phyloP scores from a whole-genome alignment of 2,329 filamentous ascomycete species.

The Aspergillus neotritici region DNA sequence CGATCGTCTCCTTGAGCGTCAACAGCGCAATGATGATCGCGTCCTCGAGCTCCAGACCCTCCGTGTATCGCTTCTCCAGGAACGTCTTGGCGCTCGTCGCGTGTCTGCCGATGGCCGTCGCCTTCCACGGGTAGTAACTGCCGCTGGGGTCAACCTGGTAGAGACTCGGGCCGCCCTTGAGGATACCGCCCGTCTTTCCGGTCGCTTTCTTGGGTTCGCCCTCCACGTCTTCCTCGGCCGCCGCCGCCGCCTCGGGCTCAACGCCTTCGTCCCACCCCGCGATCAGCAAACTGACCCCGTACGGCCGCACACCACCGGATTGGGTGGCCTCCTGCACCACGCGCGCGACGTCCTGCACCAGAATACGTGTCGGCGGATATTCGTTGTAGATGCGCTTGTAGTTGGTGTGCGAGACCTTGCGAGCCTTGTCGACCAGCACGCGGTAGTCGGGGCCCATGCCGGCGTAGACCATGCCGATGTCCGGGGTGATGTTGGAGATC shows the following conservation, averaged over 20 bases:
- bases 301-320: constrained; percentile 92
- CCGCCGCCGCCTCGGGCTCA: constrained; percentile 70
- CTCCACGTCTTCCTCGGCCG: constrained; percentile 50
- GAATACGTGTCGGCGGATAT: constrained; percentile 98
- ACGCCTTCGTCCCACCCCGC: constrained; percentile 98
- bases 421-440: constrained; percentile 93
- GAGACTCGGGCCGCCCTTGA: constrained; percentile 93
- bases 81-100: constrained; percentile 98
- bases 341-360: constrained; percentile 94
- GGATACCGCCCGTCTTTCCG: constrained; percentile 88
- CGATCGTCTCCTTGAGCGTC: constrained; percentile 97
- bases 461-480: constrained; percentile 99
- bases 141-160: constrained; percentile 99
- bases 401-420: constrained; percentile 94
- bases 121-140: constrained; percentile 99
- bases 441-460: constrained; percentile 99
- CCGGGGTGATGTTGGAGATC: constrained; percentile 94
- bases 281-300: constrained; percentile 90
- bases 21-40: constrained; percentile 96
- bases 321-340: constrained; percentile 99
- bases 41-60: constrained; percentile 93
- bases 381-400: constrained; percentile 99
- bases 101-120: constrained; percentile 97
- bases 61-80: constrained; percentile 97
- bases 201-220: constrained; percentile 63